Percentiles rank a stretch among this genome's conserved stretches.
These are phyloP conservation scores for Trifolium fragiferum DNA, from an alignment of 306 rosid genomes.

Conservation along the genomic window DNA sequence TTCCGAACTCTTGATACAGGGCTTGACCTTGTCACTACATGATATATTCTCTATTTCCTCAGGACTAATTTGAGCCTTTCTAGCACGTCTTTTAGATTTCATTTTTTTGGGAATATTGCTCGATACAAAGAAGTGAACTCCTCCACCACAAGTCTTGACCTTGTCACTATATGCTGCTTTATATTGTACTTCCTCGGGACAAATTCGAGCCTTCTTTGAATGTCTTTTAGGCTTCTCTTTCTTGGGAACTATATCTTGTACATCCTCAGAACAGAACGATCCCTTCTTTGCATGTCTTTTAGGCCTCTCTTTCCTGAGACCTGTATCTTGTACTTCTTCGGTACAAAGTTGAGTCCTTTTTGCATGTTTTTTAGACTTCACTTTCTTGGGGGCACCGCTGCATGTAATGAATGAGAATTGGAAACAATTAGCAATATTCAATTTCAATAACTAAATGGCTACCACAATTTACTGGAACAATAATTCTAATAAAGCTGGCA, in stretches of 20 bases:
- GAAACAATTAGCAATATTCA: conserved; percentile 36
- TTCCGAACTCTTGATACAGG: conserved; percentile 38
- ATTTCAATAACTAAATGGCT: conserved; percentile 15
- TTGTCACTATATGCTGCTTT: conserved; percentile 17
- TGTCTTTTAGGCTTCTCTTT: conserved; percentile 47
- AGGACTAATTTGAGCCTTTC: conserved; percentile 37
- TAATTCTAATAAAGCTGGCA: conserved; percentile 34
- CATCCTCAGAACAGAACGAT: conserved; percentile 35
- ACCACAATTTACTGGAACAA: conserved; percentile 19
- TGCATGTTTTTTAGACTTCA: conserved; percentile 42
- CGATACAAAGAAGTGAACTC: conserved; percentile 34
- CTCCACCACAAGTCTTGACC: conserved; percentile 30
- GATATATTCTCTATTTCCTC: conserved; percentile 30
- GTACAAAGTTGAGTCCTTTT: conserved; percentile 40
- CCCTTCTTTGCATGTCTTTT: conserved; percentile 45
- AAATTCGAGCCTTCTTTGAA: conserved; percentile 37
- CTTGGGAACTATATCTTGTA: conserved; percentile 39
- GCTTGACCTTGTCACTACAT: conserved; percentile 6
- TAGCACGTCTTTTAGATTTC: conserved; percentile 47
- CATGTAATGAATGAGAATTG: conserved; percentile 40
- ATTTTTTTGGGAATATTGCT: conserved; percentile 53
- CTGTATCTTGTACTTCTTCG: conserved; percentile 28
- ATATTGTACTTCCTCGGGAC: conserved; percentile 34
- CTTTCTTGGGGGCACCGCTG: conserved; percentile 57
- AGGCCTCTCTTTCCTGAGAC: conserved; percentile 15